Evolutionary conservation across 1,284 basidiomycete genomes (phyloP).

Genomic region (Mycosarcoma maydis): DNA sequence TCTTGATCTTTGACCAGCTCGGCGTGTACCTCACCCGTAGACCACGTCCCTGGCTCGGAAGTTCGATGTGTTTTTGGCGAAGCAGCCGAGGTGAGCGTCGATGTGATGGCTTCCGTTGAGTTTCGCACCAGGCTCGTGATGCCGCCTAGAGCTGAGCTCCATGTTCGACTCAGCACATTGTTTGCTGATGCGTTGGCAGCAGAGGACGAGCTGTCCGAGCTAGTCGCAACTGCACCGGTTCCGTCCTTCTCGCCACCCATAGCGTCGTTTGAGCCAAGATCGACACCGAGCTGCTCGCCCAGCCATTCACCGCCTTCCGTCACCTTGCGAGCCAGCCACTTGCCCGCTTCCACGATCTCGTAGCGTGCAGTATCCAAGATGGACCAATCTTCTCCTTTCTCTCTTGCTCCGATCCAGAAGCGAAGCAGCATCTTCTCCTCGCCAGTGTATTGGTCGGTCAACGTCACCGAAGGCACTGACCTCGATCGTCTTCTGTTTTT

Average conservation of each 20-base stretch:
- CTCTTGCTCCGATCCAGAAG: constrained; percentile 55
- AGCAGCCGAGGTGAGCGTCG: constrained; percentile 18
- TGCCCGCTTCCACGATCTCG: constrained; percentile 40
- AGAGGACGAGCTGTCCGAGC: not conserved
- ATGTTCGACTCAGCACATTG: constrained; percentile 21
- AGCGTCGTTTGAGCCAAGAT: constrained; percentile 1
- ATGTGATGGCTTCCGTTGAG: constrained; percentile 34
- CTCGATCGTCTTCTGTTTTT: constrained; percentile 43
- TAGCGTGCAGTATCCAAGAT: constrained; percentile 46
- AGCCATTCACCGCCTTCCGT: constrained; percentile 47
- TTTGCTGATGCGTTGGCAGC: not conserved
- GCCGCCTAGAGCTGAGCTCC: constrained; percentile 30
- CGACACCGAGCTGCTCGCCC: constrained; percentile 39
- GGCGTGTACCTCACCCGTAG: constrained; percentile 56
- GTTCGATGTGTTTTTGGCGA: constrained; percentile 12
- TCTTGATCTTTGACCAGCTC: constrained; percentile 60
- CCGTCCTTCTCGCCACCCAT: not conserved
- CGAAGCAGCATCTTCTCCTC: constrained; percentile 54
- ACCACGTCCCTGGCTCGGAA: constrained; percentile 53
- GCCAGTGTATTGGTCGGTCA: constrained; percentile 42
- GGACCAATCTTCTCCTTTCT: constrained; percentile 53
- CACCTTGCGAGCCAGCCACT: constrained; percentile 46
- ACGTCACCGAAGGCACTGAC: constrained; percentile 41
- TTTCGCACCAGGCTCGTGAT: constrained; percentile 31
- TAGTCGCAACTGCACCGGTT: not conserved